phyloP scores from a whole-genome alignment of 345 rosid species.

The Bruguiera gymnorhiza region DNA sequence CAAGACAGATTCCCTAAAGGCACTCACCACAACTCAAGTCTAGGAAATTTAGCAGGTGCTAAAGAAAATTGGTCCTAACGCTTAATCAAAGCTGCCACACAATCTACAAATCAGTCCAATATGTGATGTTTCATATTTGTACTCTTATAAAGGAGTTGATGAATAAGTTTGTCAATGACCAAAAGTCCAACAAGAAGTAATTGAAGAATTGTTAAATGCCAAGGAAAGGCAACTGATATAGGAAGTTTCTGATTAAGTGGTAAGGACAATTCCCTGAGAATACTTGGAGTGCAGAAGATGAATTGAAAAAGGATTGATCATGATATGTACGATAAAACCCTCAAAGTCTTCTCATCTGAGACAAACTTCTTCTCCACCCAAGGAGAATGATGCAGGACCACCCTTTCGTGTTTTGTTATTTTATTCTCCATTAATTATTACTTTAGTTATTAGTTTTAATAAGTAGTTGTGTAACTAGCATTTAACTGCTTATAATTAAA shows the following conservation, averaged over 20 bases:
- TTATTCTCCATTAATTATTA: not conserved
- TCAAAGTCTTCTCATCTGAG: not conserved
- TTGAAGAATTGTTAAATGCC: not conserved
- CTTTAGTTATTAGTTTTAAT: not conserved
- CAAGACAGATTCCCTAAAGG: not conserved
- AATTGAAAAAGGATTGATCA: not conserved
- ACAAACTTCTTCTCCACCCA: not conserved
- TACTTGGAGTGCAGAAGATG: not conserved
- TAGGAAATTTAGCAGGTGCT: constrained; percentile 8
- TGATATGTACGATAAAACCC: not conserved
- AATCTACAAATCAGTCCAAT: constrained; percentile 6
- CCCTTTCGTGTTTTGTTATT: not conserved
- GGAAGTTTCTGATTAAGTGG: too few relatives aligned
- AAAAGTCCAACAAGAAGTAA: not conserved
- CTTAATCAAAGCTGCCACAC: not conserved
- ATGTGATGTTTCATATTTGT: not conserved
- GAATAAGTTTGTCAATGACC: not conserved
- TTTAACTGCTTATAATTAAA: not conserved
- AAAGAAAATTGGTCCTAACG: not conserved
- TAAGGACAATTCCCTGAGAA: too few relatives aligned
- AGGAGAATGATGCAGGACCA: not conserved
- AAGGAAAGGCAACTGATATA: too few relatives aligned
- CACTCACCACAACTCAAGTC: not conserved
- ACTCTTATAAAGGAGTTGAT: constrained; percentile 11
- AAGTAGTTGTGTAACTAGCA: not conserved